phyloP scores from a whole-genome alignment of 1,284 basidiomycete genomes.

The Pisolithus thermaeus region DNA sequence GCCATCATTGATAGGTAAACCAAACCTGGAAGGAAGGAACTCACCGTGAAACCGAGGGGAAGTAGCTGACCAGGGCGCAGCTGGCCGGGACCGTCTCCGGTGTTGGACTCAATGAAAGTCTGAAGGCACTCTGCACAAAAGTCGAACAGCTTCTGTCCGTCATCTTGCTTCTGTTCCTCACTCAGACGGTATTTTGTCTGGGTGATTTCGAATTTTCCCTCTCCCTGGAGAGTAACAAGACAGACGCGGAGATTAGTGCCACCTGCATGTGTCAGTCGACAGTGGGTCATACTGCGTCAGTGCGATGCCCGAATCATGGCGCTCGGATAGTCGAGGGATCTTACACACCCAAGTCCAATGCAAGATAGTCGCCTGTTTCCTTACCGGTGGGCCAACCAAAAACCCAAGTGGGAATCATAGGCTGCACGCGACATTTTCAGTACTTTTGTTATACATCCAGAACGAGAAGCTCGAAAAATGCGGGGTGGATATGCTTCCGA shows the following conservation, averaged over 20 bases:
- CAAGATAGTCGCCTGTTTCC: conserved; percentile 88
- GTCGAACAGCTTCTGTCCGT: conserved; percentile 92
- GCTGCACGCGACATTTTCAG: conserved; percentile 39
- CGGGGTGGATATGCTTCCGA: not conserved
- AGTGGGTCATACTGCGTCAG: not conserved
- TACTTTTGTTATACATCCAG: not conserved
- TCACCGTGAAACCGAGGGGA: conserved; percentile 89
- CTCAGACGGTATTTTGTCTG: conserved; percentile 96
- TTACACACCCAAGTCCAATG: conserved; percentile 82
- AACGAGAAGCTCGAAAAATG: not conserved
- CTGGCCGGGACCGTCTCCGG: conserved; percentile 50
- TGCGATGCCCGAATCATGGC: not conserved
- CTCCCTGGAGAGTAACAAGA: conserved; percentile 87
- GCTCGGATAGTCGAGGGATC: not conserved
- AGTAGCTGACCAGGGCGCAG: conserved; percentile 68
- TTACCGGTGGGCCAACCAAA: conserved; percentile 94
- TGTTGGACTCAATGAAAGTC: conserved; percentile 81
- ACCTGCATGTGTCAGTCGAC: conserved; percentile 35
- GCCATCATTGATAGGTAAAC: conserved; percentile 2
- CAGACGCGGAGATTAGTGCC: conserved; percentile 98
- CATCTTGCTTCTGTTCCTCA: conserved; percentile 98
- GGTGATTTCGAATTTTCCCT: conserved; percentile 95
- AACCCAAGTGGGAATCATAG: conserved; percentile 95
- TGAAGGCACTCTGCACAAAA: conserved; percentile 95
- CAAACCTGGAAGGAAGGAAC: conserved; percentile 23